Base-by-base conservation (phyloP, 768 basidiomycete genomes). In the Lactifluus hygrophoroides region DNA sequence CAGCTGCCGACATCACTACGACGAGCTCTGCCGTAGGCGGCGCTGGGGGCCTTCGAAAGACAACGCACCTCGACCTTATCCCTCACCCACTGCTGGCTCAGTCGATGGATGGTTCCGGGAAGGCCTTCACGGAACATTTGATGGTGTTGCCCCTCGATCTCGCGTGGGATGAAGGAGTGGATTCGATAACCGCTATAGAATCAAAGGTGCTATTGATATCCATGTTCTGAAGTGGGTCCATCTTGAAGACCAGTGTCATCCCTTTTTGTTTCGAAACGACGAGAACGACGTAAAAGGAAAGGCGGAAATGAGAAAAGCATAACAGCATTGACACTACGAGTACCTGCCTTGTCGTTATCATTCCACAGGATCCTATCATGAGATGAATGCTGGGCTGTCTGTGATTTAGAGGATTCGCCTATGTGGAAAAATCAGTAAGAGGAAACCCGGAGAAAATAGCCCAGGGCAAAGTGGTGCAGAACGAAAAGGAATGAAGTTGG, bases 271-370 rank as follows among this genome's bases (percentile, higher is more conserved):
- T n/a, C n/a, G n/a, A n/a, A n/a, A n/a, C n/a, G n/a, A n/a, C 94
- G 56, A 99, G 84, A 63, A 97, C 94, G 66, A 99, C 89, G 68
- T 96, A 96, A 28, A 94, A 95, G 66, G 84, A 85, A 38, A 99
- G 85, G 62, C 85, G 85, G 73, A 99, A 90, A 68, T 90, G 83
- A 13, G 93, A 95, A 3, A 99, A 85, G 11, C 93, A 89, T 51
- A 99, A 86, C 23, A 92, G 86, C 95, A 97, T 97, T 49, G 94
- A 94, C 8, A 99, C 95, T 51, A 96, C 87, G 38, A 98, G 84
- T 6, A 95, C 92, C 55, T 96, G 86, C 64, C 89, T 90, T 17
- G 94, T 94, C 3, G 94, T 90, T 3, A 98, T 80, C 83, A 94
- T 93, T 34, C 91, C 90, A 53, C 82, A 74, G 1, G 88, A 86